Conservation (phyloP, 2,329 filamentous ascomycete species). For the Ceratocystis albifundus region DNA sequence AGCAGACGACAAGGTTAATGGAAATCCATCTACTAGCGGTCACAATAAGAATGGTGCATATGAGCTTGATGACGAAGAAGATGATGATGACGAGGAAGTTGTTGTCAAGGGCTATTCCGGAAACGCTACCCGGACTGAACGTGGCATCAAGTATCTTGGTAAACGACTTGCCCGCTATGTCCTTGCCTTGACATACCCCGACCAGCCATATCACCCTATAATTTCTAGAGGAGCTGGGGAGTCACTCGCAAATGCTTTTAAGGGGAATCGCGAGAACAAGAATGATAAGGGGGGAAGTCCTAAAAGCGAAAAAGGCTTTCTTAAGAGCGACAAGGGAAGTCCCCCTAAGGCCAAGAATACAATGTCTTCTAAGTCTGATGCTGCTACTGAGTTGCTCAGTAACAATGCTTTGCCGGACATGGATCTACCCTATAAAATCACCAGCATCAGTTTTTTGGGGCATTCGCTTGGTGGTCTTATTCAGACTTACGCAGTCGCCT, state of each 20-base stretch:
- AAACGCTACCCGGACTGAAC: constrained; percentile 83
- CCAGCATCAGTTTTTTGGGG: constrained; percentile 87
- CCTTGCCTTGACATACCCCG: constrained; percentile 79
- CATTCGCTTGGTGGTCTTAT: constrained; percentile 84
- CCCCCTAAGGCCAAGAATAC: neutral
- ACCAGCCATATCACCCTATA: constrained; percentile 72
- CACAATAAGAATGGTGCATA: constrained; percentile 16
- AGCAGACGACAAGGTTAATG: constrained; percentile 22
- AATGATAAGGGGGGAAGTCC: neutral
- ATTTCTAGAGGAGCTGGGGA: constrained; percentile 39
- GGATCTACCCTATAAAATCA: constrained; percentile 58
- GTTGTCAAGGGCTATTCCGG: constrained; percentile 82
- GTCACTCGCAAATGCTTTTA: constrained; percentile 33
- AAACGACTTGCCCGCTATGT: constrained; percentile 89
- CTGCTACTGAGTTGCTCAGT: neutral
- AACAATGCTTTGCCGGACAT: constrained; percentile 31
- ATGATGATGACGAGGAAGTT: constrained; percentile 62
- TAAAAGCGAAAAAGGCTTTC: constrained; percentile 1
- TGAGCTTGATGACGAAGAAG: constrained; percentile 29
- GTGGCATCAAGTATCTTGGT: constrained; percentile 91
- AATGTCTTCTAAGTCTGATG: neutral
- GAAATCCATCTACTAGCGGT: neutral
- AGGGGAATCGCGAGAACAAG: constrained; percentile 28
- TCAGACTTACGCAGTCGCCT: constrained; percentile 89
- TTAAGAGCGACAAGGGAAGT: neutral